A percentile compares a stretch with the other conserved stretches of the same genome.
phyloP scores from a whole-genome alignment of 306 rosid species.

The Rosa rugosa region DNA sequence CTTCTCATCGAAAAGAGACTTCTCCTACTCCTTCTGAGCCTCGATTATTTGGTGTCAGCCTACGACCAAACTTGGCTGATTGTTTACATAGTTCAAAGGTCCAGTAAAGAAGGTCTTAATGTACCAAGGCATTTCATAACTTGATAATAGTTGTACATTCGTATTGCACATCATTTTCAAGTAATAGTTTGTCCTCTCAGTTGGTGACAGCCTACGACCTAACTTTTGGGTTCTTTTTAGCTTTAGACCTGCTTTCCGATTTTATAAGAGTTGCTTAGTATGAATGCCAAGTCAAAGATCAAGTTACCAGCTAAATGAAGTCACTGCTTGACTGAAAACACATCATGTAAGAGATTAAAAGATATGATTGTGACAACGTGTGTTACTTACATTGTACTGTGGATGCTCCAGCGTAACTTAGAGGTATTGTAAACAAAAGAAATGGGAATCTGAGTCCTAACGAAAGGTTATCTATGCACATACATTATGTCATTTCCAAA shows the following conservation, averaged over 20 bases:
- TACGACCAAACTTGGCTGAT: not conserved
- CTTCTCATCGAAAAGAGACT: not conserved
- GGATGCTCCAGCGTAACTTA: not conserved
- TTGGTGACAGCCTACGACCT: no score
- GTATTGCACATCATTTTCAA: not conserved
- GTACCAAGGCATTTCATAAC: not conserved
- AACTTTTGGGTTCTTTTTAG: not conserved
- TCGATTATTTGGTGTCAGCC: constrained; percentile 2
- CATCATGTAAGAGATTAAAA: not conserved
- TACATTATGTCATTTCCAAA: not conserved
- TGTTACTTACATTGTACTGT: not conserved
- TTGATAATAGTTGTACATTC: not conserved
- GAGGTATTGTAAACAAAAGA: not conserved
- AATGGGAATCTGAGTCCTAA: not conserved
- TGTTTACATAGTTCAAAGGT: not conserved
- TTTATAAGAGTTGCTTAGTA: not conserved
- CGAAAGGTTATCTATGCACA: not conserved
- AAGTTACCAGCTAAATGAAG: not conserved
- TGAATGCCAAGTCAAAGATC: not conserved
- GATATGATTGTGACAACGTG: not conserved
- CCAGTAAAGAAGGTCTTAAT: not conserved
- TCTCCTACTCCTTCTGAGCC: constrained; percentile 1
- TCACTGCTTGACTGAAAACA: not conserved
- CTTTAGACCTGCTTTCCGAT: not conserved
- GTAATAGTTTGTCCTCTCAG: not conserved